A percentile compares a stretch with the other conserved stretches of the same genome.
phyloP scores from a whole-genome alignment of 148 eudicot genomes.

The Nepenthes mirabilis region DNA sequence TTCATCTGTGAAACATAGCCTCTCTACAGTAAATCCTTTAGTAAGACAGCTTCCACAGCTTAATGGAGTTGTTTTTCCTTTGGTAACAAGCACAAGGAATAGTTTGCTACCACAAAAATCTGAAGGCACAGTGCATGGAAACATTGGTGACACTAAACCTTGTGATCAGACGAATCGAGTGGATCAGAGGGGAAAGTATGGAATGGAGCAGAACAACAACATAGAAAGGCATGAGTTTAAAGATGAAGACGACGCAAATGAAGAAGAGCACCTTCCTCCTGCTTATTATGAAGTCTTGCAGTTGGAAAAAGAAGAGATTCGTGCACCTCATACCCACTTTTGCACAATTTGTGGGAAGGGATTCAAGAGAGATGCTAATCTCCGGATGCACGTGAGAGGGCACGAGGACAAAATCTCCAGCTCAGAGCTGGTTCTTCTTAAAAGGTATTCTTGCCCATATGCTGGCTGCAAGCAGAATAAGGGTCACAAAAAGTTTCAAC shows the following conservation, averaged over 20 bases:
- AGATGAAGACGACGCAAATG: constrained; percentile 54
- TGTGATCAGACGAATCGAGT: background rate
- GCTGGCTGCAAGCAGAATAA: constrained; percentile 57
- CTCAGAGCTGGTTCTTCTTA: constrained; percentile 33
- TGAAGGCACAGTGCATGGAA: constrained; percentile 15
- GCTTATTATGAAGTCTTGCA: constrained; percentile 57
- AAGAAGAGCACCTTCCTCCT: constrained; percentile 55
- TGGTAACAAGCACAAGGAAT: constrained; percentile 3
- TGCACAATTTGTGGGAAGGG: constrained; percentile 61
- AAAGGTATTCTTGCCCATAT: constrained; percentile 57
- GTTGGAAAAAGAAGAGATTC: constrained; percentile 58
- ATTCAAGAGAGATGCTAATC: constrained; percentile 61
- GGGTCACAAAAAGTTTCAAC: constrained; percentile 54
- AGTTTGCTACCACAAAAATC: constrained; percentile 5
- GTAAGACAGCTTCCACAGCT: constrained; percentile 15
- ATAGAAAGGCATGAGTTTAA: constrained; percentile 37
- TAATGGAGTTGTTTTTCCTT: constrained; percentile 4
- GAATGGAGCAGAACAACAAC: constrained; percentile 12
- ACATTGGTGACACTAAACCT: background rate
- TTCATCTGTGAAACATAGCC: constrained; percentile 31
- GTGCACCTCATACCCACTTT: constrained; percentile 67
- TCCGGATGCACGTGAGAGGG: constrained; percentile 68
- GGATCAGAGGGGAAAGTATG: constrained; percentile 15
- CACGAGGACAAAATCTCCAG: constrained; percentile 42
- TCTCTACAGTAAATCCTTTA: constrained; percentile 9